Percentiles rank a stretch among this genome's conserved stretches.
Conservation (phyloP, 164 flowering plant species). For the Chloranthus sessilifolius region DNA sequence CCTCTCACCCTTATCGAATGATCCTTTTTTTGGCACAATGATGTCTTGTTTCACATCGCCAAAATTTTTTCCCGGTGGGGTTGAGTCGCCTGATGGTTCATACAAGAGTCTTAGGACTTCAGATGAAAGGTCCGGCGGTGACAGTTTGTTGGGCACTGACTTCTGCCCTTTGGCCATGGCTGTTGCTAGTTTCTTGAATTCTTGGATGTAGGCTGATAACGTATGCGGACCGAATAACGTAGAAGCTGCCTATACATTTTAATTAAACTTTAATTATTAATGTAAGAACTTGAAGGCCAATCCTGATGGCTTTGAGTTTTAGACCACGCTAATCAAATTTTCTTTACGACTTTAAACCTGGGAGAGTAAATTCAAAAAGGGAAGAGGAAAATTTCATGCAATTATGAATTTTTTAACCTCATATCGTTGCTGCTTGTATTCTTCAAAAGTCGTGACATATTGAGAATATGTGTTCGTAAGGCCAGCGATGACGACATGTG, state of each 20-base stretch:
- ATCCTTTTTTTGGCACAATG: slow-evolving; percentile 21
- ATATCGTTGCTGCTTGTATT: slow-evolving; percentile 52
- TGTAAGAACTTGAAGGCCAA: too few species aligned
- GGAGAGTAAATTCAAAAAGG: too few species aligned
- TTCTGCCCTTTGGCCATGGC: slow-evolving; percentile 41
- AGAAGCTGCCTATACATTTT: slow-evolving; percentile 42
- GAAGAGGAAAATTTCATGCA: too few species aligned
- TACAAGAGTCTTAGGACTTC: slow-evolving; percentile 23
- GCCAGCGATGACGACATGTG: slow-evolving; percentile 58
- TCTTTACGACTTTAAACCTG: too few species aligned
- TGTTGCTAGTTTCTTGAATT: slow-evolving; percentile 43
- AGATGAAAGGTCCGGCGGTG: slow-evolving; percentile 53
- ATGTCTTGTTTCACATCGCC: slow-evolving; percentile 52
- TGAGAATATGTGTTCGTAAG: slow-evolving; percentile 63
- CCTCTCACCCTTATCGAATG: slow-evolving; percentile 36
- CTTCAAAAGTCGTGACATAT: slow-evolving; percentile 53
- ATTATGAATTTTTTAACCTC: slow-evolving; percentile 25
- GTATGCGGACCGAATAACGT: slow-evolving; percentile 65
- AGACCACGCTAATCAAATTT: too few species aligned
- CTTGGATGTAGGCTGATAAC: slow-evolving; percentile 53
- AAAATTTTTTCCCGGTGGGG: slow-evolving; percentile 35
- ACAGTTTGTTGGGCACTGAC: slow-evolving; percentile 7
- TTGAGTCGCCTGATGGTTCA: slow-evolving; percentile 31
- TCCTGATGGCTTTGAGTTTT: too few species aligned
- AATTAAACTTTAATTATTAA: neutral